A percentile compares a stretch with the other conserved stretches of the same genome.
Conservation (phyloP, 306 rosid genomes). For the Begonia loranthoides region DNA sequence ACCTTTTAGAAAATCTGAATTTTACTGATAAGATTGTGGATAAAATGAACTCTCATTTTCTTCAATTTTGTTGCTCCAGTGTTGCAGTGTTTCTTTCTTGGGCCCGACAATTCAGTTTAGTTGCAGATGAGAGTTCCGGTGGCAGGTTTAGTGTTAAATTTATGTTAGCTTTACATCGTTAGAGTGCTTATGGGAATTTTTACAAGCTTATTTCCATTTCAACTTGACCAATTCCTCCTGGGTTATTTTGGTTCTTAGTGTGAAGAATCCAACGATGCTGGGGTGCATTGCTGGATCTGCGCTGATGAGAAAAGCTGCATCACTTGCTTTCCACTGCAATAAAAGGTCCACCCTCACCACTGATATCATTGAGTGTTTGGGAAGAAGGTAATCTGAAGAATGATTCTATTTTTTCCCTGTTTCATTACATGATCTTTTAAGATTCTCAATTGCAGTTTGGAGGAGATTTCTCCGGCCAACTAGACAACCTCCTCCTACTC, state of each 20-base stretch:
- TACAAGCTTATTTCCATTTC: not conserved
- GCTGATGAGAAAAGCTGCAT: slow-evolving; percentile 79
- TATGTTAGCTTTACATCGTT: not conserved
- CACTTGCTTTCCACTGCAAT: slow-evolving; percentile 60
- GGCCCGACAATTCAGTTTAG: slow-evolving; percentile 34
- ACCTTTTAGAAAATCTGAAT: not conserved
- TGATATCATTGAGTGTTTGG: slow-evolving; percentile 81
- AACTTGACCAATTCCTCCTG: slow-evolving; percentile 1
- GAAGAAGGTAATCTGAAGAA: slow-evolving; percentile 42
- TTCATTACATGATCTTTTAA: not conserved
- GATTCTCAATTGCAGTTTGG: slow-evolving; percentile 43
- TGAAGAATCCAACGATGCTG: slow-evolving; percentile 48
- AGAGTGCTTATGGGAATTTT: not conserved
- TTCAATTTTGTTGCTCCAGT: slow-evolving; percentile 19
- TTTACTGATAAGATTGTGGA: not conserved
- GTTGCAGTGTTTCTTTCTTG: slow-evolving; percentile 80
- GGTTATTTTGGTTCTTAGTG: slow-evolving; percentile 4
- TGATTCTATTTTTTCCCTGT: not conserved
- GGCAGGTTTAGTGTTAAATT: slow-evolving; percentile 29
- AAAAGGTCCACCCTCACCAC: slow-evolving; percentile 83
- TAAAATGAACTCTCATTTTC: not conserved
- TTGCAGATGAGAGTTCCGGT: slow-evolving; percentile 18
- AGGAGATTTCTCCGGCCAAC: slow-evolving; percentile 49
- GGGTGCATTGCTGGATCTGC: slow-evolving; percentile 87
- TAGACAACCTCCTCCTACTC: too few relatives aligned